Conservation (phyloP, 768 basidiomycete genomes). For the Macrolepiota dolichaula region DNA sequence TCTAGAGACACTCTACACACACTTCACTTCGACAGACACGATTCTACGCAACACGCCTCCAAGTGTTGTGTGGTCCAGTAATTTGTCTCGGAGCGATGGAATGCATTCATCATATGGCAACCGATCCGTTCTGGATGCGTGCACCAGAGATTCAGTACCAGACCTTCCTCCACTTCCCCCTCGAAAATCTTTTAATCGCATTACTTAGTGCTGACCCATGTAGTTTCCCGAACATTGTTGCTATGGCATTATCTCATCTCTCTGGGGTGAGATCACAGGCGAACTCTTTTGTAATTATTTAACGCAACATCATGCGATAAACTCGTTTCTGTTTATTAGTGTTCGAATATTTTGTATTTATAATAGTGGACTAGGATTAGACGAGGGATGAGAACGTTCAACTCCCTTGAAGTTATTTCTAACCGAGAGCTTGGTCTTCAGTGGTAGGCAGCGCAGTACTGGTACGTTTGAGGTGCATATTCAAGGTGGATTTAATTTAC, state of each 20-base stretch:
- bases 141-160: background rate
- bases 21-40: slow-evolving; percentile 33
- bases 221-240: too few relatives aligned
- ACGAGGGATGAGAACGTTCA: too few relatives aligned
- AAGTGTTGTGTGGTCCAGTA: slow-evolving; percentile 25
- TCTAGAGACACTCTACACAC: slow-evolving; percentile 30
- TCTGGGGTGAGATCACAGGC: background rate
- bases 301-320: background rate
- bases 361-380: background rate
- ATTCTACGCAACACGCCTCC: slow-evolving; percentile 26
- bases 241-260: too few relatives aligned
- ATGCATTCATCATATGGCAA: slow-evolving; percentile 13
- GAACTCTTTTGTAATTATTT: background rate
- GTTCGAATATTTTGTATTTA: background rate
- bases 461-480: too few relatives aligned
- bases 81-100: slow-evolving; percentile 19
- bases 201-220: too few relatives aligned
- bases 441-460: too few relatives aligned
- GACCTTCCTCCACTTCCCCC: slow-evolving; percentile 23
- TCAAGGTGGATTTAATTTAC: too few relatives aligned
- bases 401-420: too few relatives aligned
- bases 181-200: slow-evolving; percentile 14
- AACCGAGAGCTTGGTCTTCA: too few relatives aligned
- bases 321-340: background rate
- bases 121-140: background rate